Evolutionary conservation across 2,329 filamentous ascomycete species (phyloP).

Genomic region (Colletotrichum sp.): DNA sequence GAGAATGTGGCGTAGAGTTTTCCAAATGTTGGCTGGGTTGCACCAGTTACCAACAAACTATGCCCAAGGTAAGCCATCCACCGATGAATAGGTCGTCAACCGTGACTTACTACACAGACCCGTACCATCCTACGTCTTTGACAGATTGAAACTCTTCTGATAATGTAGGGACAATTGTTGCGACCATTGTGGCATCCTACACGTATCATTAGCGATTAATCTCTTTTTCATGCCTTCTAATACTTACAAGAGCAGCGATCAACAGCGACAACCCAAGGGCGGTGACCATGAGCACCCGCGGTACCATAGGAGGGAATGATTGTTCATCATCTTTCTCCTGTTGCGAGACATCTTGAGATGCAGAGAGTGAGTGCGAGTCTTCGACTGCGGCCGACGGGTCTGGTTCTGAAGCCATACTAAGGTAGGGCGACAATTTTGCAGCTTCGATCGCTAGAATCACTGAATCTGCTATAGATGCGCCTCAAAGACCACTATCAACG

Average conservation of each 20-base stretch:
- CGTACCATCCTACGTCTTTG: constrained; percentile 52
- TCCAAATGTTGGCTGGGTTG: constrained; percentile 24
- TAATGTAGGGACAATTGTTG: neutral
- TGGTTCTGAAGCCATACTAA: neutral
- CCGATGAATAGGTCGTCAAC: neutral
- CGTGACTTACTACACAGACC: constrained; percentile 35
- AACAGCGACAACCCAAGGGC: neutral
- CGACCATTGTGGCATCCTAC: neutral
- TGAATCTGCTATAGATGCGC: neutral
- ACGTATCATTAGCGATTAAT: neutral
- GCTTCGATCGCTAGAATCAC: neutral
- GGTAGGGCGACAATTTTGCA: neutral
- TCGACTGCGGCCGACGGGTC: neutral
- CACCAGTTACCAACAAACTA: constrained; percentile 31
- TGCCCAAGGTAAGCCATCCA: neutral
- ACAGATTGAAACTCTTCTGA: constrained; percentile 39
- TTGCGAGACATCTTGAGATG: neutral
- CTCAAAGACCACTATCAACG: neutral
- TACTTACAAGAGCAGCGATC: neutral
- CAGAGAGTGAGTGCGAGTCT: neutral
- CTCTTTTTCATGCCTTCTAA: neutral
- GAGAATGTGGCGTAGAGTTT: constrained; percentile 42
- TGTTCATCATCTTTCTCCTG: neutral
- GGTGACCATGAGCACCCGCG: neutral
- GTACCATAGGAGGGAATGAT: neutral